Conservation (phyloP, 2,329 filamentous ascomycete species). For the Fusarium austroafricanum region DNA sequence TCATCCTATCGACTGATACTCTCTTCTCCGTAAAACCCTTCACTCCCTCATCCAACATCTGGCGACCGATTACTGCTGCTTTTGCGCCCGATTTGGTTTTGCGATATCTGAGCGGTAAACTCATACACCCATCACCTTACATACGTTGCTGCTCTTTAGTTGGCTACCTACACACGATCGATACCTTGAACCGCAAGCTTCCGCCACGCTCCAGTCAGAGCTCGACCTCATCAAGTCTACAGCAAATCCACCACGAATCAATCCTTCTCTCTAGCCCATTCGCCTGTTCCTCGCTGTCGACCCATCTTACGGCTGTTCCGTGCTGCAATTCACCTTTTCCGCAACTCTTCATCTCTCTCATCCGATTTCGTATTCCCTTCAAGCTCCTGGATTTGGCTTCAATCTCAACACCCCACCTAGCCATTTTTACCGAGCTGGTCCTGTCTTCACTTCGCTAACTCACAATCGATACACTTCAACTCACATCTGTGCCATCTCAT, state of each 20-base stretch:
- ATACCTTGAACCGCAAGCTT: slow-evolving; percentile 11
- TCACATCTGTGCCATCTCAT: slow-evolving; percentile 6
- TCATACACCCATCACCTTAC: background rate
- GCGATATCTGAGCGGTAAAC: slow-evolving; percentile 13
- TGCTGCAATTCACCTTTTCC: slow-evolving; percentile 19
- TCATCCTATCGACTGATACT: slow-evolving; percentile 46
- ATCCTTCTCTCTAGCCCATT: slow-evolving; percentile 27
- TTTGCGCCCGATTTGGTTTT: slow-evolving; percentile 23
- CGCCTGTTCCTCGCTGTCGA: slow-evolving; percentile 19
- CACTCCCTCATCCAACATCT: slow-evolving; percentile 40
- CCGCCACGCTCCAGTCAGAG: slow-evolving; percentile 36
- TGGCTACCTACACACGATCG: slow-evolving; percentile 4
- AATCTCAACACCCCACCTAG: slow-evolving; percentile 44
- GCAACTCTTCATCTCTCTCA: slow-evolving; percentile 20
- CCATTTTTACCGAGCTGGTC: slow-evolving; percentile 19
- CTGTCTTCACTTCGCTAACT: slow-evolving; percentile 16
- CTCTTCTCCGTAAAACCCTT: slow-evolving; percentile 44
- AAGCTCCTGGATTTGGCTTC: slow-evolving; percentile 34
- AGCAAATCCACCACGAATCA: slow-evolving; percentile 26
- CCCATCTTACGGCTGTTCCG: slow-evolving; percentile 31
- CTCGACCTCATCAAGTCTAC: slow-evolving; percentile 39
- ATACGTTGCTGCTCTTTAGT: slow-evolving; percentile 9
- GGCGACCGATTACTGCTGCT: slow-evolving; percentile 20
- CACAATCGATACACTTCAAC: slow-evolving; percentile 12
- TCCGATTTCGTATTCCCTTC: slow-evolving; percentile 21